Base-by-base conservation (phyloP, 1,139 yeast species). In the Wickerhamiella infanticola region DNA sequence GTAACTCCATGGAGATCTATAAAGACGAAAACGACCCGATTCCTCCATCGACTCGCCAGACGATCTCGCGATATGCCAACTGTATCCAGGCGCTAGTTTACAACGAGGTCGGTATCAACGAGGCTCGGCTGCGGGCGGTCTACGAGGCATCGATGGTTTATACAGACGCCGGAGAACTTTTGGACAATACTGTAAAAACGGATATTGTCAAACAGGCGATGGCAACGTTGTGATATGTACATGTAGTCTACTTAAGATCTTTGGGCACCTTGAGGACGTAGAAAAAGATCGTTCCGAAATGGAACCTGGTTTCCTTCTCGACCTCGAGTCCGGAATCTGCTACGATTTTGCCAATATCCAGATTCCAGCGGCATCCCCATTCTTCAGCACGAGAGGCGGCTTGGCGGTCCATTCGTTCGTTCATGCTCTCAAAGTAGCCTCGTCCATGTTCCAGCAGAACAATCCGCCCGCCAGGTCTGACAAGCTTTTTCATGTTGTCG, bases 341-440 rank as follows among this genome's bases (percentile, higher is more conserved):
- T 31, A 90, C 71, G 45, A 90, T 70, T 55, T 80, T 90, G 35
- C 86, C 94, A 54, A 90, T 84, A 59, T 90, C 97, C 52, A 90
- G 68, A 58, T 90, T 90, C 96, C 97, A 90, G 58, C 97, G 70
- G 64, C 98, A 90, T 3, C 96, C 97, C 97, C 97, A 90, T 9
- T 81, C 79, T 52, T 81, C 74, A 68, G 88, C 76, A 64, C 96
- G 79, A 54, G 77, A 74, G 47, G 77, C 86, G 5, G 95, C 88
- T 53, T 93, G 72, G 52, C 77, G 75, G 62, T 90, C 97, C 63
- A 90, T 69, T 50, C 82, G 78, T 40, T 77, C 74, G 62, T 93
- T 90, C 53, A 90, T 73, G 49, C 81, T 75, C 44, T 77, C 80
- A 68, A 80, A 84, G 1, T 76, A 71, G 48, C 95, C 83, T 57